Evolutionary conservation across 495 filamentous ascomycete species (phyloP).

Genomic region (Bryoglossum gracile): DNA sequence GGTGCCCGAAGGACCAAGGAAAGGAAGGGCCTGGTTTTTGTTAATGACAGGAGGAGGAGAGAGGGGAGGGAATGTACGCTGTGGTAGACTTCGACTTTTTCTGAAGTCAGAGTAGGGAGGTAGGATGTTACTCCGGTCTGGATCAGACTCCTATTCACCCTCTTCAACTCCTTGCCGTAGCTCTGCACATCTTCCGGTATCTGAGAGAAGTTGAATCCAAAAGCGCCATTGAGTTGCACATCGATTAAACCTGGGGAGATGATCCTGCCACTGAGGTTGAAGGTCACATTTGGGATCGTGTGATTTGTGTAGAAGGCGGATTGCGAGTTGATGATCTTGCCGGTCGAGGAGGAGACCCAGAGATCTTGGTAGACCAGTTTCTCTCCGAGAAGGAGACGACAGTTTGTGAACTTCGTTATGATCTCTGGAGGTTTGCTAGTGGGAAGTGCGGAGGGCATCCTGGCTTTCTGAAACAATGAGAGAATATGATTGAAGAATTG

Average conservation of each 20-base stretch:
- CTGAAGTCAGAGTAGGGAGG: constrained; percentile 69
- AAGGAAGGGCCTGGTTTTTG: constrained; percentile 52
- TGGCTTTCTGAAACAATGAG: constrained; percentile 22
- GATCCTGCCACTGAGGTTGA: constrained; percentile 73
- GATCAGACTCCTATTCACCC: constrained; percentile 60
- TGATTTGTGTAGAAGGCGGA: constrained; percentile 67
- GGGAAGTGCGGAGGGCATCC: constrained; percentile 27
- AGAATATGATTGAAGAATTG: no score
- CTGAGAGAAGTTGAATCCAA: constrained; percentile 77
- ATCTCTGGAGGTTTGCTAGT: constrained; percentile 4
- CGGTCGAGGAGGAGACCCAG: constrained; percentile 68
- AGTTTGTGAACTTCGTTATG: constrained; percentile 81
- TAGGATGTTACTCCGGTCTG: constrained; percentile 79
- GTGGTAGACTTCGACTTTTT: constrained; percentile 61
- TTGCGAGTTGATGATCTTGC: constrained; percentile 70
- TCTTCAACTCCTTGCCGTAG: constrained; percentile 59
- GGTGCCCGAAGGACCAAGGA: constrained; percentile 59
- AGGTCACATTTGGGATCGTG: constrained; percentile 46
- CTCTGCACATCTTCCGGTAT: constrained; percentile 55
- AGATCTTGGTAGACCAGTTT: constrained; percentile 62
- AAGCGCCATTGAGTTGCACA: constrained; percentile 77
- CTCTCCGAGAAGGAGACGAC: constrained; percentile 57
- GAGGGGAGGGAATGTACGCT: constrained; percentile 27
- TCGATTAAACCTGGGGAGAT: constrained; percentile 78
- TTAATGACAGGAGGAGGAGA: background rate